Conservation (phyloP, 2,329 filamentous ascomycete species). For the Thelonectria olida region DNA sequence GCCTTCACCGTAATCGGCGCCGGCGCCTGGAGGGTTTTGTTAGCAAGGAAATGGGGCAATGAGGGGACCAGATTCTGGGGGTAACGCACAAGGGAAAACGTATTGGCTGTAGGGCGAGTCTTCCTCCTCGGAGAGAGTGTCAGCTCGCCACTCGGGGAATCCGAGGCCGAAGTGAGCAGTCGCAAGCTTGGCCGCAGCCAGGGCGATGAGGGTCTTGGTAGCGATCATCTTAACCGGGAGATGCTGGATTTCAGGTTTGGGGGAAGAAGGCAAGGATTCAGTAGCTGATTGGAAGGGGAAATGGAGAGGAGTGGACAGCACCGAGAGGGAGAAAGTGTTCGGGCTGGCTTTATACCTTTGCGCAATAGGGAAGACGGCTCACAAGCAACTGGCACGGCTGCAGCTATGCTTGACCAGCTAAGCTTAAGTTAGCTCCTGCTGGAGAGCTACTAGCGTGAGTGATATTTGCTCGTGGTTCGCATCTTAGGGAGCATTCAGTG, state of each 20-base stretch:
- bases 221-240: conserved; percentile 39
- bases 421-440: conserved; percentile 15
- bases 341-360: too few relatives aligned
- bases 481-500: not conserved
- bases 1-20: conserved; percentile 53
- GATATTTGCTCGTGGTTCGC: conserved; percentile 9
- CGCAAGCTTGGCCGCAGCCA: conserved; percentile 49
- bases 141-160: conserved; percentile 59
- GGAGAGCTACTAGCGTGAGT: conserved; percentile 14
- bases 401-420: conserved; percentile 17
- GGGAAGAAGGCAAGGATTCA: not conserved
- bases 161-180: conserved; percentile 59
- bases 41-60: not conserved
- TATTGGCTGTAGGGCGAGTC: conserved; percentile 58
- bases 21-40: conserved; percentile 51
- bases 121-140: conserved; percentile 52
- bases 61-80: not conserved
- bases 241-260: not conserved
- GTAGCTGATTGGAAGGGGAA: not conserved
- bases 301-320: not conserved
- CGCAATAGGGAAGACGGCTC: not conserved
- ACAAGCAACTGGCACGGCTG: not conserved
- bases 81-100: conserved; percentile 58
- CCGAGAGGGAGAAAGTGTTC: not conserved
- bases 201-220: conserved; percentile 43